A percentile compares a stretch with the other conserved stretches of the same genome.
These are phyloP conservation scores for Fagus crenata DNA, from an alignment of 306 rosid species.

Conservation along the genomic window DNA sequence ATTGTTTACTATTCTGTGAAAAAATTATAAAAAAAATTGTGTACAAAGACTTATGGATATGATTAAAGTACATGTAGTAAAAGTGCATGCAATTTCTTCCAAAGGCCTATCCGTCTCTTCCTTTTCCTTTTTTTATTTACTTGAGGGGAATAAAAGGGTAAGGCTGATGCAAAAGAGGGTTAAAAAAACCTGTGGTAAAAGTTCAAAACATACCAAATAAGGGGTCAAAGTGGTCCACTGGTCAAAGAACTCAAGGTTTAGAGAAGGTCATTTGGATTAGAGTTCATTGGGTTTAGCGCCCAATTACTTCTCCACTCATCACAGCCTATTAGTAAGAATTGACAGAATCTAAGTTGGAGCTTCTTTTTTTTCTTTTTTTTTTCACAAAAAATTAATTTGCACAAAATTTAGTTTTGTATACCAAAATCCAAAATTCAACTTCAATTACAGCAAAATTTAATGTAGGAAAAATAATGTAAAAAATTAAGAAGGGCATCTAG, in stretches of 20 bases:
- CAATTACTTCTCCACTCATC: slow-evolving; percentile 35
- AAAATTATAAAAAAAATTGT: too few relatives aligned
- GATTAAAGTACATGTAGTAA: too few relatives aligned
- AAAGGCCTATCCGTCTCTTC: too few relatives aligned
- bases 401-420: neutral
- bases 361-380: neutral
- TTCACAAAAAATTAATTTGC: neutral
- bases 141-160: too few relatives aligned
- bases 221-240: slow-evolving; percentile 54
- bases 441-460: neutral
- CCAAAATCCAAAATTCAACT: neutral
- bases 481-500: slow-evolving; percentile 23
- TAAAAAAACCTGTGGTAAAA: neutral
- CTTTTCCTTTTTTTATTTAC: too few relatives aligned
- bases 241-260: slow-evolving; percentile 43
- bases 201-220: slow-evolving; percentile 30
- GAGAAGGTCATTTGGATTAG: slow-evolving; percentile 36
- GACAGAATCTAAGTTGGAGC: slow-evolving; percentile 19
- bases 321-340: slow-evolving; percentile 27
- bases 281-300: slow-evolving; percentile 33
- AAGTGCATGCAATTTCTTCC: too few relatives aligned
- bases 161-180: too few relatives aligned
- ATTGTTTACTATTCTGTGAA: too few relatives aligned
- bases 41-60: too few relatives aligned
- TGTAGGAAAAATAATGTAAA: slow-evolving; percentile 28